Base-by-base conservation (phyloP, 2,329 filamentous ascomycete genomes). In the Ascosphaera apis region DNA sequence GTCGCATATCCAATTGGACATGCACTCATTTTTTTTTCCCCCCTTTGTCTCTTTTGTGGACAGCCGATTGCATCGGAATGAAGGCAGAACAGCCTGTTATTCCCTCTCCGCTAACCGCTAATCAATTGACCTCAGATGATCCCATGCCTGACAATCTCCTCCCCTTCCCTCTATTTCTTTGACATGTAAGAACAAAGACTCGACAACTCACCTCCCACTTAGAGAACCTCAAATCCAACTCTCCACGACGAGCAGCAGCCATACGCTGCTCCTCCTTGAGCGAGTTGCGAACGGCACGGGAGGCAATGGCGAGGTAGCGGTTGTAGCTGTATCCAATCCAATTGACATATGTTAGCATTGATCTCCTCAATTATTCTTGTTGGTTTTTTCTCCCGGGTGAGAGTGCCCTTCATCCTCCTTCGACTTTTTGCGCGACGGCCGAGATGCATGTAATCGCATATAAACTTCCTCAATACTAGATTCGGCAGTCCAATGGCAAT, bases 221-320 rank as follows among this genome's bases (percentile, higher is more conserved):
- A 48, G 82, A 67, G 53, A 93, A 91, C 61, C 75, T 75, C 50
- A 98, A 62, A 38, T 95, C 86, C 62, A 76, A 76, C 61, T 83
- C 72, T 54, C 83, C 84, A 57, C 88, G 75, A 56, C 81, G 76
- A 72, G 95, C 88, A 45, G 84, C 83, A 47, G 58, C 58, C 47
- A 93, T 60, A 64, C 88, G 74, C 67, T 83, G 77, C 40, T 88
- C 81, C 55, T 98, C 88, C 71, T 95, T 93, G 60, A 98, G 69
- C 58, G 83, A 91, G 59, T 82, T 79, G 66, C 91, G 88, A 59
- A 98, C 80, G 55, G 81, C 79, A 62, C 84, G 83, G 62, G 84
- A 74, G 54, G 88, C 83, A 64, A 98, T 72, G 55, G 84, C 75
- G 57, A 98, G 76, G 76, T 93, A 95, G 67, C 84, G 88, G 77